phyloP scores from a whole-genome alignment of 805 yeast genomes.

The Saitoella complicata region DNA sequence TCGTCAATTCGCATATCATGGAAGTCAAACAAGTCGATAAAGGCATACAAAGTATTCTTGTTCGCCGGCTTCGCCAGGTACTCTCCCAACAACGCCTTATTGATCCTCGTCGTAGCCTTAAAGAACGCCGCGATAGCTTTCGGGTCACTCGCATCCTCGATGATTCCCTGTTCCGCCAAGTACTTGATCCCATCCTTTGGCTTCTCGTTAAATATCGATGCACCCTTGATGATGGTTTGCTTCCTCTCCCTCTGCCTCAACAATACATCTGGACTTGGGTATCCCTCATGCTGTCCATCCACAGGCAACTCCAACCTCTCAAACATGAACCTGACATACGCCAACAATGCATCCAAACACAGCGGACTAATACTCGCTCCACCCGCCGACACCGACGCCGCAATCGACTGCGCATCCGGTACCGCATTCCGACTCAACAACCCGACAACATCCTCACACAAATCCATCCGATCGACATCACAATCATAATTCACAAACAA shows the following conservation, averaged over 20 bases:
- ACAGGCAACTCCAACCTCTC: constrained; percentile 13
- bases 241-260: constrained; percentile 27
- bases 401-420: constrained; percentile 22
- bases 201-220: constrained; percentile 58
- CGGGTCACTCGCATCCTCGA: constrained; percentile 32
- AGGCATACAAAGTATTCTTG: constrained; percentile 39
- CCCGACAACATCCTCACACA: constrained; percentile 50
- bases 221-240: constrained; percentile 59
- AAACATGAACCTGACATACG: constrained; percentile 20
- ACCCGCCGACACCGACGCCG: constrained; percentile 34
- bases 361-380: constrained; percentile 68
- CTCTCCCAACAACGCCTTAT: constrained; percentile 80
- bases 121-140: constrained; percentile 60
- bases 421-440: constrained; percentile 38
- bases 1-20: constrained; percentile 74
- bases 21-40: constrained; percentile 60
- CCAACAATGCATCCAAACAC: constrained; percentile 73
- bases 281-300: not conserved
- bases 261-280: constrained; percentile 7
- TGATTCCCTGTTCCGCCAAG: constrained; percentile 49
- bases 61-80: constrained; percentile 64
- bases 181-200: constrained; percentile 61
- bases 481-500: constrained; percentile 79
- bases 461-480: constrained; percentile 69
- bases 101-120: constrained; percentile 62